Base-by-base conservation (phyloP, 1,284 basidiomycete species). In the Rhizoctonia solani region DNA sequence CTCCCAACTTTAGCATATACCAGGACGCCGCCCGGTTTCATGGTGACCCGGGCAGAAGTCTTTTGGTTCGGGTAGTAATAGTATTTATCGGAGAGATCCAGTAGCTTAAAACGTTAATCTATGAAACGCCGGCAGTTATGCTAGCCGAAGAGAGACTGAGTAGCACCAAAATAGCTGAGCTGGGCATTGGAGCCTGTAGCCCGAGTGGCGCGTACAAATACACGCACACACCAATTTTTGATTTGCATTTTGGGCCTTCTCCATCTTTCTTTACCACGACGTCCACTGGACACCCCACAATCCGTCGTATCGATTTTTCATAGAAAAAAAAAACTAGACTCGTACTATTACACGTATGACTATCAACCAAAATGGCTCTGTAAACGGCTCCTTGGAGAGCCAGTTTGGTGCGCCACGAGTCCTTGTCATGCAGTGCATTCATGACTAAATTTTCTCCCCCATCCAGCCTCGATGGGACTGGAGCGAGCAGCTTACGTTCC, bases 401-500 rank as follows among this genome's bases (percentile, higher is more conserved):
- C 61, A 65, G 50, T 54, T 65, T 44, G 61, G 61, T 65, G 41
- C 49, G 61, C 50, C 61, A 54, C 61, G 30, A 53, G 41, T 39
- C 61, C 14, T 11, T 21, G 46, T 14, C 34, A 11, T 54, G 21
- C 32, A 8, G 25, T 39, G 13, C 21, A 19, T 27, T 13, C 41
- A 19, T 44, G 9, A 49, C 49, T 65, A 34, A 65, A 30, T 39
- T 32, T 21, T 44, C 11, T 65, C 11, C 11, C 11, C n/a, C 23
- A 8, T 16, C 14, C 49, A 65, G 61, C 61, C 61, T 65, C 61
- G 61, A 65, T 65, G 61, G 61, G 49, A 65, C 34, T 65, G 34
- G 50, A 52, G 23, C 50, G 49, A 34, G 41, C 90, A 75, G 87
- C 93, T 73, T 97, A 97, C 82, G 90, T 97, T 73, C 94, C 94